Evolutionary conservation across 805 yeast species (phyloP), one percentile per base, ranked within the genome.

Genomic region (Saccharomycopsis sp.): DNA sequence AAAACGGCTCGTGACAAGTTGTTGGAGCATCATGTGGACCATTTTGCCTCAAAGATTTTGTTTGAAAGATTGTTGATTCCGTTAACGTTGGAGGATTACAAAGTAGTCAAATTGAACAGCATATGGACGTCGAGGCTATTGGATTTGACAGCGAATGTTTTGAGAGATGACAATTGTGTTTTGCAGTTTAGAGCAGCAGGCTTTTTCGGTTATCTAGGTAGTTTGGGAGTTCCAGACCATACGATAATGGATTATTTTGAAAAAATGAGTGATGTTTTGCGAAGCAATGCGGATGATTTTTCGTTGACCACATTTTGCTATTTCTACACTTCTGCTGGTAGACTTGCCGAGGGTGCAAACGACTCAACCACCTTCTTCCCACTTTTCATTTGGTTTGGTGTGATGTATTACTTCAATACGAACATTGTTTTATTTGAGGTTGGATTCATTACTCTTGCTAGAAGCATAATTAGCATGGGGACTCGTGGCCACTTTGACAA

Each of bases 121-220:
- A 16, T 26, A 3, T 43, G 47, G 47, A 8, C 19, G 15, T 13
- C 37, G 5, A 9, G 29, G 25, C 25, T 42, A 10, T 19, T 41
- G 10, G 12, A 23, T 12, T 34, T 44, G 22, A 20, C 31, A 3
- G 16, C 21, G 10, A 25, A 34, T n/a, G 23, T 42, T 5, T 19
- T 39, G 15, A 10, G 9, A 13, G 21, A 46, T 16, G 32, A 42
- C n/a, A 18, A 31, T 30, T 22, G 37, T 12, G 30, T 36, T 17
- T 42, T 42, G 25, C 49, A 46, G 34, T 23, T 17, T 7, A 38
- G 34, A 23, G 43, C 35, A 8, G 18, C 39, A 3, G 21, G 32
- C 23, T 30, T 46, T n/a, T n/a, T 38, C n/a, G 43, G 42, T 4
- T 30, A 42, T 23, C 21, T 46, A 21, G 23, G 27, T 8, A 25